Evolutionary conservation across 352 stramenopile genomes (phyloP).

Genomic region (Phytophthora boehmeriae): DNA sequence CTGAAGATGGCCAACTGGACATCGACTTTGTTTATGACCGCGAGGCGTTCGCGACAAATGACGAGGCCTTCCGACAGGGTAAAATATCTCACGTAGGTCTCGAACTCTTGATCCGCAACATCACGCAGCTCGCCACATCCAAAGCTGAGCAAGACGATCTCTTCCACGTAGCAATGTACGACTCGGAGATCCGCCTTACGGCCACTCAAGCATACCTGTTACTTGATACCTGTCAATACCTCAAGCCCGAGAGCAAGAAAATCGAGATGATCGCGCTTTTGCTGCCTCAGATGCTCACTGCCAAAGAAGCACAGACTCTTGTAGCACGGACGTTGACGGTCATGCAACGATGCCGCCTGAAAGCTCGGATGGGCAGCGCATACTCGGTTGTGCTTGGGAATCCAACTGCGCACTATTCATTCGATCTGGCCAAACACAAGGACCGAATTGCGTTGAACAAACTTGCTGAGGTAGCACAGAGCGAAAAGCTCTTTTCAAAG

Average conservation of each 20-base stretch:
- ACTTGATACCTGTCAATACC: constrained; percentile 73
- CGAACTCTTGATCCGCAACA: constrained; percentile 76
- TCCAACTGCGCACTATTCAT: constrained; percentile 80
- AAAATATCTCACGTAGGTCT: constrained; percentile 76
- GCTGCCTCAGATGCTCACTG: constrained; percentile 86
- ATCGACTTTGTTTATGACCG: constrained; percentile 85
- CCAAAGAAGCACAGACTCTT: constrained; percentile 74
- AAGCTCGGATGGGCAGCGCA: constrained; percentile 79
- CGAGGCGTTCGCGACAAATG: constrained; percentile 61
- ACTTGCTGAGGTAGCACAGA: constrained; percentile 85
- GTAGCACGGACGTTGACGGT: constrained; percentile 71
- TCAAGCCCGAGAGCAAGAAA: constrained; percentile 57
- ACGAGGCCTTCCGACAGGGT: constrained; percentile 55
- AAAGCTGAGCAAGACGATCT: constrained; percentile 80
- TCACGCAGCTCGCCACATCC: constrained; percentile 51
- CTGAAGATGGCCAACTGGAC: constrained; percentile 63
- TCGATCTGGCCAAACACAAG: constrained; percentile 79
- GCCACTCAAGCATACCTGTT: constrained; percentile 81
- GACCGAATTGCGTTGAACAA: constrained; percentile 77
- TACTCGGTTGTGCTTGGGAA: constrained; percentile 88
- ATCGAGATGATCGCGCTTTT: constrained; percentile 76
- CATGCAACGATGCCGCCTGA: constrained; percentile 75
- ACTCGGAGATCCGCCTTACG: constrained; percentile 84
- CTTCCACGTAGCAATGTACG: constrained; percentile 75
- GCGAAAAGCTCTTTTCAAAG: constrained; percentile 81